These are phyloP conservation scores for Pleoardoris graminearum DNA, from an alignment of 2,329 filamentous ascomycete species.

Conservation along the genomic window DNA sequence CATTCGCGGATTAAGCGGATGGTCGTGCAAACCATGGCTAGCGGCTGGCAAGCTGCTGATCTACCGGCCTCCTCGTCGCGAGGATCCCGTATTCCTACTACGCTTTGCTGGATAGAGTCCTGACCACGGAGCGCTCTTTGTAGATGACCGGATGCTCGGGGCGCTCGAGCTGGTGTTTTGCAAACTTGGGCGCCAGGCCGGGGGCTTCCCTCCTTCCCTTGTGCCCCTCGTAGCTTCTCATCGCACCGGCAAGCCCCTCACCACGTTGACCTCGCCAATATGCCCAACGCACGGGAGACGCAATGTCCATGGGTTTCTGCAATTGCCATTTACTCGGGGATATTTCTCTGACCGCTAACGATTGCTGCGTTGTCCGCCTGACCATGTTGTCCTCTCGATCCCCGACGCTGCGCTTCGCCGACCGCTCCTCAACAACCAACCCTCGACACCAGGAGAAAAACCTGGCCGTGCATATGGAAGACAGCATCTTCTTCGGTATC, in stretches of 20 bases:
- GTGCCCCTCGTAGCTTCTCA: neutral
- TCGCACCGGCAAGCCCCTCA: neutral
- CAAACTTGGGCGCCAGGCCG: no score
- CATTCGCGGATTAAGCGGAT: constrained; percentile 1
- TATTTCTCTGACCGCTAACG: neutral
- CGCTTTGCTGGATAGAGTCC: no score
- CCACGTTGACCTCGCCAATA: neutral
- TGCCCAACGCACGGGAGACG: neutral
- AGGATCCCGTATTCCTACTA: no score
- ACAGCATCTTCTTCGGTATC: neutral
- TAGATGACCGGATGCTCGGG: neutral
- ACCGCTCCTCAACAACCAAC: neutral
- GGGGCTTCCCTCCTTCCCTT: no score
- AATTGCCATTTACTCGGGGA: neutral
- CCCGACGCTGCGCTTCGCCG: neutral
- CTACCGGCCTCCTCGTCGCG: no score
- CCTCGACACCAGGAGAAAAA: neutral
- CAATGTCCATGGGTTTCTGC: neutral
- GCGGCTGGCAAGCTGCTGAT: neutral
- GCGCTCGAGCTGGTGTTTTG: neutral
- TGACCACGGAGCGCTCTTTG: no score
- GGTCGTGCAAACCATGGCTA: neutral
- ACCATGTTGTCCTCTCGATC: neutral
- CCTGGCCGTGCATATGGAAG: neutral
- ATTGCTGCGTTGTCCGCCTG: neutral